Percentiles rank a stretch among this genome's conserved stretches.
Evolutionary conservation across 176 grass and related monocot species (phyloP).

Genomic region (Alopecurus myosuroides): DNA sequence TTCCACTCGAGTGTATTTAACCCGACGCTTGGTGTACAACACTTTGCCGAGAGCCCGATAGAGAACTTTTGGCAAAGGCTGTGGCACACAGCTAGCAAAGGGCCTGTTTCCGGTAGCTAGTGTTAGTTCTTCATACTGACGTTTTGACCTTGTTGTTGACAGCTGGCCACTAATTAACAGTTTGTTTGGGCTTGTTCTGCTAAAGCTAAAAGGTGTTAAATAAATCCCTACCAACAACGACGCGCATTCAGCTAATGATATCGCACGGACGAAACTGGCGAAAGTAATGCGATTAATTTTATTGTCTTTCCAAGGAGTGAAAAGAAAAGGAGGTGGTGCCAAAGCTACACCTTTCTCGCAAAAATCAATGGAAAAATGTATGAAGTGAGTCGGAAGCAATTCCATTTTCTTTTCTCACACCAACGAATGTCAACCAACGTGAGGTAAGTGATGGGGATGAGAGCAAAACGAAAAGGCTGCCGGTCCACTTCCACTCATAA

Average conservation of each 20-base stretch:
- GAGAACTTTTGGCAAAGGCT: too few relatives aligned
- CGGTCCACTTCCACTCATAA: constrained; percentile 26
- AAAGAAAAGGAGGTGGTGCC: neutral
- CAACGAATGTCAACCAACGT: constrained; percentile 40
- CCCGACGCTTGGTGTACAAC: too few relatives aligned
- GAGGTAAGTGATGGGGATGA: constrained; percentile 38
- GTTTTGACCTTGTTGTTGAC: constrained; percentile 1
- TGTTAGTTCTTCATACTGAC: neutral
- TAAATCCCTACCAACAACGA: neutral
- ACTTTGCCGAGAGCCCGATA: too few relatives aligned
- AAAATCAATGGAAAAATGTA: constrained; percentile 35
- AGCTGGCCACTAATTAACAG: neutral
- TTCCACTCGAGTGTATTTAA: too few relatives aligned
- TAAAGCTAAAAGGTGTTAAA: neutral
- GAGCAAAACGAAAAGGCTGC: constrained; percentile 1
- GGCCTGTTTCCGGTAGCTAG: too few relatives aligned
- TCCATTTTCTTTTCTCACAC: constrained; percentile 29
- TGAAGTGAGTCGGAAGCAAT: constrained; percentile 52
- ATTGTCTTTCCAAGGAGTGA: constrained; percentile 8
- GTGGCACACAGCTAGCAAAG: too few relatives aligned
- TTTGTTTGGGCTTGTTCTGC: neutral
- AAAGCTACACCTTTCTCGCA: constrained; percentile 26
- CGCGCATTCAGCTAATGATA: constrained; percentile 17
- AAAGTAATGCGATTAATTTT: constrained; percentile 9
- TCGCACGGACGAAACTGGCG: neutral